Evolutionary conservation across 1,284 basidiomycete genomes (phyloP).

Genomic region (Trametes hirsuta): DNA sequence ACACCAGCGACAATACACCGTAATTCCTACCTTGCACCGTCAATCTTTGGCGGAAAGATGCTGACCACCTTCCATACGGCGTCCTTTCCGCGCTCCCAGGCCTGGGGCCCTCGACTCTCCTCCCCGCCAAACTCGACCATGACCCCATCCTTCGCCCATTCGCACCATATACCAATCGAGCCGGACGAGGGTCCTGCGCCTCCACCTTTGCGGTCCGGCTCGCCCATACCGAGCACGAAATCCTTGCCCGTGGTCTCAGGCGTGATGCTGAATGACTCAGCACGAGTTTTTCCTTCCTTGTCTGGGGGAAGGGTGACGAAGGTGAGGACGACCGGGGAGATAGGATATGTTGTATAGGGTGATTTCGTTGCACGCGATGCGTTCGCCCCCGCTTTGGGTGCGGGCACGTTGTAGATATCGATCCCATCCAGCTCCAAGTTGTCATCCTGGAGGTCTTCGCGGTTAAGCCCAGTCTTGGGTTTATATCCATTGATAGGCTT

Average conservation of each 20-base stretch:
- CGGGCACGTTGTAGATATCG: constrained; percentile 76
- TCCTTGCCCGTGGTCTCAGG: constrained; percentile 70
- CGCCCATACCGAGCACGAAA: constrained; percentile 74
- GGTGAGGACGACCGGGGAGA: constrained; percentile 49
- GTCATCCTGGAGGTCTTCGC: constrained; percentile 51
- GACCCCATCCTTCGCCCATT: constrained; percentile 81
- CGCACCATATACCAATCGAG: constrained; percentile 91
- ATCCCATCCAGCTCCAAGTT: constrained; percentile 67
- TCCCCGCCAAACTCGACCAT: constrained; percentile 84
- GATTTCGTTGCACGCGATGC: constrained; percentile 37
- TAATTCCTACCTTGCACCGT: constrained; percentile 9
- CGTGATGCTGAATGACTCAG: constrained; percentile 48
- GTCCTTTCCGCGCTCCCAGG: constrained; percentile 85
- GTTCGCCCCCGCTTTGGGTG: constrained; percentile 30
- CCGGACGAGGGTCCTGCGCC: constrained; percentile 78
- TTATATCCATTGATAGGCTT: constrained; percentile 62
- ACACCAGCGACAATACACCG: background rate
- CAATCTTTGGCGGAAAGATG: constrained; percentile 52
- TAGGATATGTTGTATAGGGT: constrained; percentile 58
- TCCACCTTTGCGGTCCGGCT: constrained; percentile 86
- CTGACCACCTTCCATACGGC: constrained; percentile 77
- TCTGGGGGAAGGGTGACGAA: constrained; percentile 42
- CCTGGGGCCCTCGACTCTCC: constrained; percentile 74
- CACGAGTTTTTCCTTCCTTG: constrained; percentile 42
- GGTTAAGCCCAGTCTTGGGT: constrained; percentile 48